Conservation (phyloP, 768 basidiomycete species). For the Rubroboletus satanas region DNA sequence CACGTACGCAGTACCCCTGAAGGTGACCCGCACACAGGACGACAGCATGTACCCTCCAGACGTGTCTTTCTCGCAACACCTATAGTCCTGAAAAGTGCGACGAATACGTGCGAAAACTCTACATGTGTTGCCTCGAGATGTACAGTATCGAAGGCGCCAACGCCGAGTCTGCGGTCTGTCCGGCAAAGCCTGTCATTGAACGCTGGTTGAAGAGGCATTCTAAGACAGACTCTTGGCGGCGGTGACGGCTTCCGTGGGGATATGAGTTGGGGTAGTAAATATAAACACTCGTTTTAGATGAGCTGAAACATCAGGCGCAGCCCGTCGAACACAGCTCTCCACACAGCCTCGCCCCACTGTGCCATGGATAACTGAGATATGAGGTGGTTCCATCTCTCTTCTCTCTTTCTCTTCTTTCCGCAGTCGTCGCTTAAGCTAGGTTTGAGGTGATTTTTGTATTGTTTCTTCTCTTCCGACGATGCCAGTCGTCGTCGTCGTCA, state of each 20-base stretch:
- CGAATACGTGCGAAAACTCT: slow-evolving; percentile 47
- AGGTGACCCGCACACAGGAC: not conserved
- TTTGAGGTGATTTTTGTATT: not conserved
- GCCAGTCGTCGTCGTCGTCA: slow-evolving; percentile 3
- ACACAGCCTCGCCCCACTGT: slow-evolving; percentile 3
- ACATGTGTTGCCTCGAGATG: slow-evolving; percentile 58
- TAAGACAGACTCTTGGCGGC: not conserved
- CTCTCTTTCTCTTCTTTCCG: not conserved
- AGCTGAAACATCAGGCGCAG: not conserved
- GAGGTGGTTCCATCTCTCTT: not conserved
- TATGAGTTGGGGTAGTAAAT: not conserved
- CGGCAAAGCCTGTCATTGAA: slow-evolving; percentile 46
- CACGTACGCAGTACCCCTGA: not conserved
- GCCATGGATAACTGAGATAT: not conserved
- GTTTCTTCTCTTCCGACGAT: slow-evolving; percentile 2
- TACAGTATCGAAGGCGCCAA: slow-evolving; percentile 41
- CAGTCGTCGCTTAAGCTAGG: not conserved
- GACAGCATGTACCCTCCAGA: slow-evolving; percentile 60
- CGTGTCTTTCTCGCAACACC: slow-evolving; percentile 60
- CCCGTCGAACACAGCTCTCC: not conserved
- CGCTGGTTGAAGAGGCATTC: slow-evolving; percentile 49
- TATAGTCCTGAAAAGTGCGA: slow-evolving; percentile 64
- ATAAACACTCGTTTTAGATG: not conserved
- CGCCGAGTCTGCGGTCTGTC: slow-evolving; percentile 60
- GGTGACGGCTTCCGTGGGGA: not conserved